phyloP scores from a whole-genome alignment of 306 rosid genomes.

The Cicer yamashitae region DNA sequence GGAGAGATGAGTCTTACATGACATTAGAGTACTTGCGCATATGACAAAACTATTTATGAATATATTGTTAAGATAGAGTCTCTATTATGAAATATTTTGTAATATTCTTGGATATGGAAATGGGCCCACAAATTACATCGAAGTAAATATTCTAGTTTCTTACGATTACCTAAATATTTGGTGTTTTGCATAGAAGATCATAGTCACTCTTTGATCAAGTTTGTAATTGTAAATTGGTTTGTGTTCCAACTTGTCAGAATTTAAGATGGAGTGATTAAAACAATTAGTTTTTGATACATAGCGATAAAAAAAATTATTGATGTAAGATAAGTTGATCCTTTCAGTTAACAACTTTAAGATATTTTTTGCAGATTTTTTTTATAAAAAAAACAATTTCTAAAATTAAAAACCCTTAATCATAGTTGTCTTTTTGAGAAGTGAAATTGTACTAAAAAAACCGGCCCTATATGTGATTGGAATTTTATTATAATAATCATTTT shows the following conservation, averaged over 20 bases:
- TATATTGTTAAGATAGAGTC: not conserved
- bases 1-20: not conserved
- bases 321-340: too few relatives aligned
- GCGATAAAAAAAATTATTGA: too few relatives aligned
- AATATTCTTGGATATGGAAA: slow-evolving; percentile 4
- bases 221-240: not conserved
- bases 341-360: too few relatives aligned
- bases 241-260: not conserved
- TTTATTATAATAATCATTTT: too few relatives aligned
- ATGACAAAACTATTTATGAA: slow-evolving; percentile 18
- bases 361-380: too few relatives aligned
- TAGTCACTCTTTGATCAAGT: not conserved
- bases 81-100: not conserved
- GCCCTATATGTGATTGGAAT: too few relatives aligned
- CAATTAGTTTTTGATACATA: too few relatives aligned
- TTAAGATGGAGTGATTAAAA: not conserved
- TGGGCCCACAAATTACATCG: not conserved
- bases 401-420: too few relatives aligned
- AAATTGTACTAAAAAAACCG: too few relatives aligned
- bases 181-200: not conserved
- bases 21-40: not conserved
- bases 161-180: slow-evolving; percentile 3
- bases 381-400: too few relatives aligned
- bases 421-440: too few relatives aligned
- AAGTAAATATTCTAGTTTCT: not conserved